Base-by-base conservation (phyloP, 495 filamentous ascomycete species). In the Podospora comata region DNA sequence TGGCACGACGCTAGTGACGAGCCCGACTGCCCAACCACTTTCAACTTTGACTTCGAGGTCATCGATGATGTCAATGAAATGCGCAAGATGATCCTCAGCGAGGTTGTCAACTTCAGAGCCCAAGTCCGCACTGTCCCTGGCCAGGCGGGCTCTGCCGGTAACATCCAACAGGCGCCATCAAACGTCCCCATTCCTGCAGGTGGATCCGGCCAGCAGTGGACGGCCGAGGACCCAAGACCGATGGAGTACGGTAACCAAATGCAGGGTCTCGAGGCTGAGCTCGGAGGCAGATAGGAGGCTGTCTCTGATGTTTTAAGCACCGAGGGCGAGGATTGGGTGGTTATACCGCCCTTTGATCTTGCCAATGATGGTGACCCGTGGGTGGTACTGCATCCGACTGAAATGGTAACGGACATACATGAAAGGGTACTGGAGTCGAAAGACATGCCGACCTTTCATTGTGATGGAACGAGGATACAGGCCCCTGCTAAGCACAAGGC, bases 1-100 rank as follows among this genome's bases (percentile, higher is more conserved):
- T 99, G 95, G 95, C 95, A 99, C 80, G 95, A 99, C 72, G 93
- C 93, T 23, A 91, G 89, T 15, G 96, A 98, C 79, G 95, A 99
- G 84, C 95, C 96, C 2, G 85, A 87, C 67, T 97, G 94, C 81
- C 93, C 93, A 0, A 90, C 88, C 6, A 92, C 94, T 44, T 99
- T 99, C 81, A 93, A 98, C 84, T 99, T 99, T 84, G 91, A 92
- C 79, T 99, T 99, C 74, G 95, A 99, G 77, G 89, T 96, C 44
- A 88, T 97, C 20, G 94, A 99, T 26, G 94, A 97, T 56, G 92
- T 98, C 53, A 81, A 77, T 48, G 91, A 97, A 73, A 98, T 99
- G 95, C 90, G 93, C 72, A 88, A 90, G 81, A 97, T 98, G 95
- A 99, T 99, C 72, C 84, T 97, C 68, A 90, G 93, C 26, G 95